These are phyloP conservation scores for Cutaneotrichosporon sp. DNA, from an alignment of 1,284 basidiomycete genomes.

Conservation along the genomic window DNA sequence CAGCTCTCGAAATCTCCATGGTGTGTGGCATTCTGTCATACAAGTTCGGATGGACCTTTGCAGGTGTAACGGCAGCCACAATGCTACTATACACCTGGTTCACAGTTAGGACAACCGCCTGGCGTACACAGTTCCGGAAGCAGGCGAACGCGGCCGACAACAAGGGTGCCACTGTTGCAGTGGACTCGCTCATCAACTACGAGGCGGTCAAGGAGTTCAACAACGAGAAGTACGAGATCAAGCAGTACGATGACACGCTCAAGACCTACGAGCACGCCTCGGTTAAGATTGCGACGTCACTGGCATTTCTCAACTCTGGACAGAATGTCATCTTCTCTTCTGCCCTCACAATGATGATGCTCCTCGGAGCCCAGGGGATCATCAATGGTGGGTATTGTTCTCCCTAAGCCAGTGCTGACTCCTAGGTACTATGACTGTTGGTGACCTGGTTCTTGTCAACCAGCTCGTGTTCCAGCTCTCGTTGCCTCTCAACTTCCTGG, in stretches of 20 bases:
- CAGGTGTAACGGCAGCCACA: conserved; percentile 78
- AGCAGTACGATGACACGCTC: conserved; percentile 87
- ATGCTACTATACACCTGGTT: conserved; percentile 95
- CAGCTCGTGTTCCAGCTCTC: conserved; percentile 98
- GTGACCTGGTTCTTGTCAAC: conserved; percentile 97
- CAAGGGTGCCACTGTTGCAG: conserved; percentile 85
- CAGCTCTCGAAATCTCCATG: conserved; percentile 90
- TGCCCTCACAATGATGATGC: conserved; percentile 91
- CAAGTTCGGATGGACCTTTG: conserved; percentile 96
- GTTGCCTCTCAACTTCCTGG: conserved; percentile 91
- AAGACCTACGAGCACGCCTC: conserved; percentile 84
- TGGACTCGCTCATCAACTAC: conserved; percentile 95
- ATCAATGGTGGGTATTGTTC: conserved; percentile 61
- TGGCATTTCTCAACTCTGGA: conserved; percentile 90
- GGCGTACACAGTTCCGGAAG: conserved; percentile 90
- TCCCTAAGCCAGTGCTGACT: neutral
- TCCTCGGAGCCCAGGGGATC: conserved; percentile 90
- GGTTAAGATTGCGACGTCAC: conserved; percentile 88
- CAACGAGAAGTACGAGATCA: conserved; percentile 87
- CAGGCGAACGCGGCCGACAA: conserved; percentile 96
- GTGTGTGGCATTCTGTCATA: conserved; percentile 98
- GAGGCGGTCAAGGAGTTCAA: conserved; percentile 99
- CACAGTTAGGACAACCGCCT: conserved; percentile 89
- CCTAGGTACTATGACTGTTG: conserved; percentile 91
- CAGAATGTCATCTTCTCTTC: conserved; percentile 94